phyloP scores from a whole-genome alignment of 2,329 filamentous ascomycete species.

The Beauveria sp. region DNA sequence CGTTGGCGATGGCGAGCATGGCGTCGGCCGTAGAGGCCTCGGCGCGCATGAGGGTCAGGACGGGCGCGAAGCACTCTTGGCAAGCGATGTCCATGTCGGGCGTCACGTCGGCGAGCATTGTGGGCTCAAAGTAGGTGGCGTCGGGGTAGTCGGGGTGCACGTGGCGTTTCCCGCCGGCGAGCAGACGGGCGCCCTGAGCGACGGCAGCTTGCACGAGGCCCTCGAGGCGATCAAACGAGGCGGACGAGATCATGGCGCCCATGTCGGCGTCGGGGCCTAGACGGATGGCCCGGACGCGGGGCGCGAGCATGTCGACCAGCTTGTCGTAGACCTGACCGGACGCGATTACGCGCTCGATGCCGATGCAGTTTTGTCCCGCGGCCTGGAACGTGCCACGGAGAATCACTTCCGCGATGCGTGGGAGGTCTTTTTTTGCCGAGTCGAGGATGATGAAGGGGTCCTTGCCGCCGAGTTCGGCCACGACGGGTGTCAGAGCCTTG shows the following conservation, averaged over 20 bases:
- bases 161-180: slow-evolving; percentile 70
- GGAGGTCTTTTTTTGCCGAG: slow-evolving; percentile 58
- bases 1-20: slow-evolving; percentile 74
- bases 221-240: slow-evolving; percentile 70
- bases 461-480: slow-evolving; percentile 90
- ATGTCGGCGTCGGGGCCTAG: slow-evolving; percentile 75
- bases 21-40: slow-evolving; percentile 48
- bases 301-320: slow-evolving; percentile 62
- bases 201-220: slow-evolving; percentile 71
- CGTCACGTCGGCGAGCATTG: slow-evolving; percentile 83
- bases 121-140: slow-evolving; percentile 90
- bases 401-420: slow-evolving; percentile 70
- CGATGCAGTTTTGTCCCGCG: slow-evolving; percentile 94
- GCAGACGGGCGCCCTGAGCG: slow-evolving; percentile 65
- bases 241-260: slow-evolving; percentile 80
- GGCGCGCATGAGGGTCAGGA: slow-evolving; percentile 80
- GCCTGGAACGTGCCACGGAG: slow-evolving; percentile 93
- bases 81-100: slow-evolving; percentile 79
- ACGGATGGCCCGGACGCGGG: slow-evolving; percentile 66
- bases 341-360: slow-evolving; percentile 87
- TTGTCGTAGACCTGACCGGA: slow-evolving; percentile 67
- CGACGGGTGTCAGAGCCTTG: slow-evolving; percentile 76
- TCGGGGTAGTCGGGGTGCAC: slow-evolving; percentile 63
- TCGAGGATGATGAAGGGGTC: slow-evolving; percentile 88
- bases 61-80: slow-evolving; percentile 85